phyloP scores from a whole-genome alignment of 1,139 yeast genomes.

The Eremothecium gossypii region DNA sequence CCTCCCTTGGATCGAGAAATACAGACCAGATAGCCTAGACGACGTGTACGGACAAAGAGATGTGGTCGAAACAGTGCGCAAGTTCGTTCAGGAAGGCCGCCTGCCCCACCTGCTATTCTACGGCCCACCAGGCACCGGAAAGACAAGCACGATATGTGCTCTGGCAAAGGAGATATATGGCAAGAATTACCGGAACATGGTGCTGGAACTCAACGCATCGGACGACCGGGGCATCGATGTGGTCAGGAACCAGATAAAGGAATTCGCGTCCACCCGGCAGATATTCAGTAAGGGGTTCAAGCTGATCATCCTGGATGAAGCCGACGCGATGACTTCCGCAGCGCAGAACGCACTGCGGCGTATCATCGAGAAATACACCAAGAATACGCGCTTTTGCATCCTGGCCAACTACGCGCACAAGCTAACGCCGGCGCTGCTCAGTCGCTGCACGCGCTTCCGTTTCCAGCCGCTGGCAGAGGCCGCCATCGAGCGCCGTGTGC shows the following conservation, averaged over 20 bases:
- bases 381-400: constrained; percentile 91
- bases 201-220: constrained; percentile 86
- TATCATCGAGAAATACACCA: constrained; percentile 86
- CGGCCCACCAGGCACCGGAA: constrained; percentile 98
- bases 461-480: constrained; percentile 69
- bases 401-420: constrained; percentile 95
- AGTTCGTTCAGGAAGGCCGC: constrained; percentile 73
- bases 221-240: constrained; percentile 96
- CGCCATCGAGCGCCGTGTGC: constrained; percentile 60
- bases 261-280: constrained; percentile 90
- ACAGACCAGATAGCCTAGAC: constrained; percentile 74
- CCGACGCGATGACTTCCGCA: constrained; percentile 96
- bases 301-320: constrained; percentile 88
- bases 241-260: constrained; percentile 85
- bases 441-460: constrained; percentile 91
- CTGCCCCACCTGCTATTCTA: constrained; percentile 86
- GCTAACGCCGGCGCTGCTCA: constrained; percentile 84
- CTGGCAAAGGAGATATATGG: constrained; percentile 90
- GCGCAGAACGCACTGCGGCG: constrained; percentile 95
- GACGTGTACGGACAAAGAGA: constrained; percentile 90
- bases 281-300: constrained; percentile 78
- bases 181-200: constrained; percentile 74
- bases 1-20: constrained; percentile 81
- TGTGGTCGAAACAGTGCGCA: constrained; percentile 71
- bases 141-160: constrained; percentile 88